phyloP scores from a whole-genome alignment of 352 stramenopile species.

The Globisporangium spinosum region DNA sequence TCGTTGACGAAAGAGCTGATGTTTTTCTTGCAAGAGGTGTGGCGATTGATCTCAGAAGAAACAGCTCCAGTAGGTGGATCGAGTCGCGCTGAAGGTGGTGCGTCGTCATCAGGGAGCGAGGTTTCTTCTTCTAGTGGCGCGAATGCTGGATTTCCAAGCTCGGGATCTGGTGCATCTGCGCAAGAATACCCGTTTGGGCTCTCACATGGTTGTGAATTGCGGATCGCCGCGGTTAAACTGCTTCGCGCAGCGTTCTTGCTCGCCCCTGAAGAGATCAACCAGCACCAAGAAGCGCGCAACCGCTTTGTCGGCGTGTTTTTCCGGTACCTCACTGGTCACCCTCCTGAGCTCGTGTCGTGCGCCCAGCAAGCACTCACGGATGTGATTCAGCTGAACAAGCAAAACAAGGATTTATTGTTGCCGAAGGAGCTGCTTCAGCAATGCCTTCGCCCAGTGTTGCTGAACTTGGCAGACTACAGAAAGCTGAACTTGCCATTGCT shows the following conservation, averaged over 20 bases:
- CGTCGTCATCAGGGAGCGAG: slow-evolving; percentile 23
- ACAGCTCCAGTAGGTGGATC: slow-evolving; percentile 18
- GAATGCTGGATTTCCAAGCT: slow-evolving; percentile 17
- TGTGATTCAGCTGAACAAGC: slow-evolving; percentile 84
- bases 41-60: slow-evolving; percentile 81
- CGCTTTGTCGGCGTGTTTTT: slow-evolving; percentile 89
- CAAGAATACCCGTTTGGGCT: slow-evolving; percentile 87
- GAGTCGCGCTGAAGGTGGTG: slow-evolving; percentile 23
- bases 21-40: slow-evolving; percentile 84
- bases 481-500: slow-evolving; percentile 96
- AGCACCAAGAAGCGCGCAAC: slow-evolving; percentile 82
- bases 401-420: slow-evolving; percentile 84
- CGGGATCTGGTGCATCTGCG: slow-evolving; percentile 40
- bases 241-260: slow-evolving; percentile 84
- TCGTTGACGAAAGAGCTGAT: slow-evolving; percentile 83
- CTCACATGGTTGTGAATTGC: slow-evolving; percentile 75
- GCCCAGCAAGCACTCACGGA: slow-evolving; percentile 80
- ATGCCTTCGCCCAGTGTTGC: slow-evolving; percentile 93
- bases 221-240: slow-evolving; percentile 85
- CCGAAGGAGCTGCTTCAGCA: slow-evolving; percentile 96
- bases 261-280: slow-evolving; percentile 77
- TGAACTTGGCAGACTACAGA: slow-evolving; percentile 95
- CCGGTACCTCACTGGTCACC: slow-evolving; percentile 85
- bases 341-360: slow-evolving; percentile 74
- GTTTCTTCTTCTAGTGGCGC: slow-evolving; percentile 11